These are phyloP conservation scores for Mucor sp. DNA, from an alignment of 371 early-diverging fungal genomes.

Conservation along the genomic window DNA sequence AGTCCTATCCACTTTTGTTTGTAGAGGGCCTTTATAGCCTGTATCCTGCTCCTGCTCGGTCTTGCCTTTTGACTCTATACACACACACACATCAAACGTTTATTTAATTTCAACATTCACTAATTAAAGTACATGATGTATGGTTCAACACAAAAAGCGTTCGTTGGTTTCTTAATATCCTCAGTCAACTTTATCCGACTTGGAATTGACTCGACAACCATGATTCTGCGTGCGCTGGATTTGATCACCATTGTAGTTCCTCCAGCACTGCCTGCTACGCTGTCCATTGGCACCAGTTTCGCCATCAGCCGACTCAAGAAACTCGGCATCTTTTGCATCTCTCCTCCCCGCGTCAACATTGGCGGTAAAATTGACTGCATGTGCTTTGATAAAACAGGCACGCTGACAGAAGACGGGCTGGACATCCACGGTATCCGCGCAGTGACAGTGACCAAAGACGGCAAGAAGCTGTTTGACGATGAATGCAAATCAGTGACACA, in stretches of 20 bases:
- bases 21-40: too few species aligned
- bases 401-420: slow-evolving; percentile 97
- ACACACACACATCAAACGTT: background rate
- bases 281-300: slow-evolving; percentile 96
- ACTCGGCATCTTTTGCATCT: slow-evolving; percentile 91
- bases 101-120: background rate
- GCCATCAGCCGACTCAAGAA: slow-evolving; percentile 86
- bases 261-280: slow-evolving; percentile 96
- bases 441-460: slow-evolving; percentile 23
- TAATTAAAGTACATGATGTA: slow-evolving; percentile 7
- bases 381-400: slow-evolving; percentile 99
- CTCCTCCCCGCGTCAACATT: slow-evolving; percentile 93
- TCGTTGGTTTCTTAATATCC: slow-evolving; percentile 82
- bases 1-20: too few species aligned
- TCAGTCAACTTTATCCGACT: slow-evolving; percentile 86
- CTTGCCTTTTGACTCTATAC: too few species aligned
- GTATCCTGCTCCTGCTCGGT: too few species aligned
- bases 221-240: slow-evolving; percentile 88
- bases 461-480: slow-evolving; percentile 40
- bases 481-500: slow-evolving; percentile 32
- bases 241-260: slow-evolving; percentile 96
- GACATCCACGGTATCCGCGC: slow-evolving; percentile 92
- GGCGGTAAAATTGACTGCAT: slow-evolving; percentile 96
- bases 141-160: slow-evolving; percentile 37
- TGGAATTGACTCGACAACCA: slow-evolving; percentile 67